Conservation (phyloP, 768 basidiomycete genomes). For the Chalciporus chontae region DNA sequence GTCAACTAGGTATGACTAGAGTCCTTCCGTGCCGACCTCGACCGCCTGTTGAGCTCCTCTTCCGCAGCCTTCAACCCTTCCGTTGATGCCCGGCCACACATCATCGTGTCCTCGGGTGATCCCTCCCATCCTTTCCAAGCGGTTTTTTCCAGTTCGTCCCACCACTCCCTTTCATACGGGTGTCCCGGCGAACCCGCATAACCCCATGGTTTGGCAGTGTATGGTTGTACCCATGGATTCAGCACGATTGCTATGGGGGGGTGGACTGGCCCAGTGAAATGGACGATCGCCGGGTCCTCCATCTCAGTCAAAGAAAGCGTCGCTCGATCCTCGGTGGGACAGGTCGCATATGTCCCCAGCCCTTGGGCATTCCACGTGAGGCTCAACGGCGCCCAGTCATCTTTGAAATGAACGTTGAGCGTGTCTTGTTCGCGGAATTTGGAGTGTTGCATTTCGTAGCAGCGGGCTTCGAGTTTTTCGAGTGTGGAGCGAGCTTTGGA, state of each 20-base stretch:
- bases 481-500: constrained; percentile 31
- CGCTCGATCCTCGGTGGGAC: constrained; percentile 34
- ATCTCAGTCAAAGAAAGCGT: constrained; percentile 32
- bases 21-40: background rate
- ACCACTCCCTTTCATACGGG: constrained; percentile 49
- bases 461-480: constrained; percentile 26
- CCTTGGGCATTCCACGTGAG: constrained; percentile 57
- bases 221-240: constrained; percentile 52
- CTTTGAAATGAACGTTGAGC: constrained; percentile 45
- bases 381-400: constrained; percentile 39
- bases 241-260: constrained; percentile 42
- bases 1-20: background rate
- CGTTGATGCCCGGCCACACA: constrained; percentile 10
- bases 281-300: constrained; percentile 45
- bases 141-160: constrained; percentile 39
- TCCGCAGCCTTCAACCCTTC: constrained; percentile 4
- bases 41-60: constrained; percentile 11
- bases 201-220: constrained; percentile 55
- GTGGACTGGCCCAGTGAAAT: constrained; percentile 56
- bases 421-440: constrained; percentile 48
- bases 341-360: constrained; percentile 48
- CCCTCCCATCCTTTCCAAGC: constrained; percentile 38
- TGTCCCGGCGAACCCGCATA: constrained; percentile 51
- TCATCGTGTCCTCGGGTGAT: constrained; percentile 21
- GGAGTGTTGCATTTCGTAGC: constrained; percentile 26